Base-by-base conservation (phyloP, 768 basidiomycete genomes). In the Infundibulicybe gibba region DNA sequence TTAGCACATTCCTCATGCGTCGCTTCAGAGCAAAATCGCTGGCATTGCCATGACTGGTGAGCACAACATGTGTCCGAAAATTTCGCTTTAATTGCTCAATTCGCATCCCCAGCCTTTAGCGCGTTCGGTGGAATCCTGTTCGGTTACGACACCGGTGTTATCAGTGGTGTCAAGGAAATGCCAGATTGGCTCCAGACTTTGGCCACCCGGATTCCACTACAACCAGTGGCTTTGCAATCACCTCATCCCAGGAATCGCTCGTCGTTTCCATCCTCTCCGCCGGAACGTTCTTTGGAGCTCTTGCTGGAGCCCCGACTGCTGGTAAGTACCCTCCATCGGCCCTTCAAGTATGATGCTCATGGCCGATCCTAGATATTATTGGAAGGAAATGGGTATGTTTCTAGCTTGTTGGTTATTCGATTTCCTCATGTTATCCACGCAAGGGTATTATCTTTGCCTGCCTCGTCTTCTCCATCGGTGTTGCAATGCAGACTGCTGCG, bases 211-310 rank as follows among this genome's bases (percentile, higher is more conserved):
- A 60, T 40, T 45, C 52, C 11, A 60, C 60, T 41, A 39, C 51
- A 47, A 49, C 52, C 10, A 55, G 52, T 6, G 53, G 46, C 19
- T 67, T 80, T 50, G 70, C 77, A 30, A 58, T 75, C 31, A 85
- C 70, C 60, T 63, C 61, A 31, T 52, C 47, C 25, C 44, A 50
- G n/a, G 67, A 75, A 46, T 75, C 72, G 40, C 61, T 76, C 31
- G 64, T 75, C 21, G 69, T 73, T 40, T 82, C 81, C 42, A 86
- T 90, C 57, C 80, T 91, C 32, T 91, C 89, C 6, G 88, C 85
- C n/a, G 91, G 91, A 51, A 93, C 90, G 21, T 90, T 93, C 74
- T 81, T 89, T 52, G 90, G 85, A 60, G 81, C 81, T 15, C 71
- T 90, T 33, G 50, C 71, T 32, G 68, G 61, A 42, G 72, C 63